A percentile compares a stretch with the other conserved stretches of the same genome.
Evolutionary conservation across 2,329 filamentous ascomycete genomes (phyloP).

Genomic region (Fusarium sp.): DNA sequence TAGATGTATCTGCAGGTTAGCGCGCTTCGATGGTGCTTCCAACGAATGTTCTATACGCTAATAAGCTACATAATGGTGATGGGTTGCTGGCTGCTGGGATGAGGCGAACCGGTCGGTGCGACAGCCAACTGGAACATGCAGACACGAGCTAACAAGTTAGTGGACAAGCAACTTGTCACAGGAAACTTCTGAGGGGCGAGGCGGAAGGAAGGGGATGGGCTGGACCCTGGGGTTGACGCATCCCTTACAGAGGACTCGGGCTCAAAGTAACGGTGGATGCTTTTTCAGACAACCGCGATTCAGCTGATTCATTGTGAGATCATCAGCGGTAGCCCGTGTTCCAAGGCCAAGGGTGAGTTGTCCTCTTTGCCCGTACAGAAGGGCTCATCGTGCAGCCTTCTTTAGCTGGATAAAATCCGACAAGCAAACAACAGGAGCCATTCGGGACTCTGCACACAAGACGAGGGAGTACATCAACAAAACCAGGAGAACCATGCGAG

Average conservation of each 20-base stretch:
- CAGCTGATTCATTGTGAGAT: neutral
- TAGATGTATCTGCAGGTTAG: slow-evolving; percentile 9
- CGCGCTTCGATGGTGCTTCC: slow-evolving; percentile 28
- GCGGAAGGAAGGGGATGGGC: neutral
- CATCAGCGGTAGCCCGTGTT: neutral
- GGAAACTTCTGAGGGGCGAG: neutral
- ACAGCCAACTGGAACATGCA: slow-evolving; percentile 1
- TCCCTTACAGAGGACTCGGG: neutral
- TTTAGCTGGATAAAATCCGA: neutral
- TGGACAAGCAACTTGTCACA: neutral
- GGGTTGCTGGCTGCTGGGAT: neutral
- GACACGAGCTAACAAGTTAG: neutral
- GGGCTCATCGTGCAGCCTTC: neutral
- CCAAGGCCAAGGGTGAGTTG: neutral
- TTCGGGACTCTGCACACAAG: slow-evolving; percentile 29
- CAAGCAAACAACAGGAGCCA: slow-evolving; percentile 3
- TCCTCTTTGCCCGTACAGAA: neutral
- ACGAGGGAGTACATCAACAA: slow-evolving; percentile 2
- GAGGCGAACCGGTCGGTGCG: neutral
- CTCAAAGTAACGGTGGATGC: neutral
- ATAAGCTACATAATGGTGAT: neutral
- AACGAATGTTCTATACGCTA: slow-evolving; percentile 26
- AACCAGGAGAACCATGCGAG: slow-evolving; percentile 16
- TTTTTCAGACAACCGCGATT: neutral
- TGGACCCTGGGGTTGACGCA: neutral